Evolutionary conservation across 2,329 filamentous ascomycete species (phyloP).

Genomic region (Penicillium polonicum): DNA sequence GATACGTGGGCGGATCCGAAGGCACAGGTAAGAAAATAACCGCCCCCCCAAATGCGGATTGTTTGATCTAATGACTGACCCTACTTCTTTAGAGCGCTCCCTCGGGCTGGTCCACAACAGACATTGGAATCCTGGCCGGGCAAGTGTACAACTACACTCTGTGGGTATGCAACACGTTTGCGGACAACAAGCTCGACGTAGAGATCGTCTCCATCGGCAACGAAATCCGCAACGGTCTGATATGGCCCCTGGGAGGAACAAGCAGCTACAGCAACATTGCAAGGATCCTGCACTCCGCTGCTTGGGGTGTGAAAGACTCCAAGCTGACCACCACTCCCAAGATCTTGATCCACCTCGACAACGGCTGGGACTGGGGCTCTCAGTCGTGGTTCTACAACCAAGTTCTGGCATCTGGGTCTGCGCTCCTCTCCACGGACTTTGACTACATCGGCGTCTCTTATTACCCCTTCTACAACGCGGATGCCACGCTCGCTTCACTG

Average conservation of each 20-base stretch:
- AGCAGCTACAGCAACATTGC: constrained; percentile 61
- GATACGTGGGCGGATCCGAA: constrained; percentile 71
- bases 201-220: constrained; percentile 70
- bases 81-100: constrained; percentile 49
- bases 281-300: constrained; percentile 61
- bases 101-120: constrained; percentile 59
- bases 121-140: constrained; percentile 59
- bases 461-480: constrained; percentile 68
- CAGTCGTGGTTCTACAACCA: constrained; percentile 66
- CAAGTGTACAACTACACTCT: constrained; percentile 69
- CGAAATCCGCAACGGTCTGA: constrained; percentile 66
- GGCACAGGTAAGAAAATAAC: constrained; percentile 50
- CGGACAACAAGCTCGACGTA: constrained; percentile 54
- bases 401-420: constrained; percentile 53
- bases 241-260: constrained; percentile 64
- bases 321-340: constrained; percentile 57
- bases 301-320: constrained; percentile 64
- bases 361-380: constrained; percentile 67
- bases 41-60: neutral
- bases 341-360: constrained; percentile 74
- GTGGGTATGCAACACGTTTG: constrained; percentile 61
- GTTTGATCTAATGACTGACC: neutral
- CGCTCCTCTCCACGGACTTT: constrained; percentile 55
- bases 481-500: constrained; percentile 59
- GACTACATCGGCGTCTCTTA: constrained; percentile 72